Evolutionary conservation across 2,329 filamentous ascomycete genomes (phyloP).

Genomic region (Xylaria sp.): DNA sequence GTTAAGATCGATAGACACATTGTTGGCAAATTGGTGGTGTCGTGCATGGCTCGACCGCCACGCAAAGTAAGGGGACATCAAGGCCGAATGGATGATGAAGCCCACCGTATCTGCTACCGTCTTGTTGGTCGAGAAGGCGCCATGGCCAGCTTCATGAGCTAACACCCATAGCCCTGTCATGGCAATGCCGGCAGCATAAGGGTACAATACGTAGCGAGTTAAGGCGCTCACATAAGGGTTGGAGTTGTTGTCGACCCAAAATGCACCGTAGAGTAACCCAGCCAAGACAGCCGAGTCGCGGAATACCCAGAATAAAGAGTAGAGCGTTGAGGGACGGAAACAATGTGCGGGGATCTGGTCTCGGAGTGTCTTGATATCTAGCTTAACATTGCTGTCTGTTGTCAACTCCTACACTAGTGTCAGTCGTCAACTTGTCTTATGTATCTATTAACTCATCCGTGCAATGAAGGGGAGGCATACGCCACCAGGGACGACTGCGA

Average conservation of each 20-base stretch:
- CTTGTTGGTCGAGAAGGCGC: constrained; percentile 65
- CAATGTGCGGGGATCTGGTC: constrained; percentile 64
- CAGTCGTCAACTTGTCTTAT: not conserved
- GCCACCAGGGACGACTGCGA: constrained; percentile 1
- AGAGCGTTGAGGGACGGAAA: constrained; percentile 58
- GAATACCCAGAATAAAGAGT: constrained; percentile 59
- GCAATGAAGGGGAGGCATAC: not conserved
- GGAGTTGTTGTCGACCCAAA: constrained; percentile 54
- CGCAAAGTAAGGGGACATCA: constrained; percentile 73
- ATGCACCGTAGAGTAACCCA: constrained; percentile 54
- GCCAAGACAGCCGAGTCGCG: constrained; percentile 58
- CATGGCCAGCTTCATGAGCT: constrained; percentile 73
- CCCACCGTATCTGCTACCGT: constrained; percentile 66
- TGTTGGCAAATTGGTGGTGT: constrained; percentile 58
- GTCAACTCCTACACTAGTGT: constrained; percentile 17
- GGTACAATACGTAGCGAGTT: constrained; percentile 61
- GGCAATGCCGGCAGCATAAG: constrained; percentile 66
- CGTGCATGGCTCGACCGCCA: constrained; percentile 75
- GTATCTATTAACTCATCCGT: too few species aligned
- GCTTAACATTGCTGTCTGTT: constrained; percentile 10
- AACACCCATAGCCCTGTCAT: constrained; percentile 73
- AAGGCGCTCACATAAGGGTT: constrained; percentile 50
- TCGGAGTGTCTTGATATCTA: constrained; percentile 51
- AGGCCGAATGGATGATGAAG: constrained; percentile 67
- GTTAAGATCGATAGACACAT: constrained; percentile 15